Evolutionary conservation across 345 rosid genomes (phyloP), one percentile per base, ranked within the genome.

Genomic region (Eucalyptus regnans): DNA sequence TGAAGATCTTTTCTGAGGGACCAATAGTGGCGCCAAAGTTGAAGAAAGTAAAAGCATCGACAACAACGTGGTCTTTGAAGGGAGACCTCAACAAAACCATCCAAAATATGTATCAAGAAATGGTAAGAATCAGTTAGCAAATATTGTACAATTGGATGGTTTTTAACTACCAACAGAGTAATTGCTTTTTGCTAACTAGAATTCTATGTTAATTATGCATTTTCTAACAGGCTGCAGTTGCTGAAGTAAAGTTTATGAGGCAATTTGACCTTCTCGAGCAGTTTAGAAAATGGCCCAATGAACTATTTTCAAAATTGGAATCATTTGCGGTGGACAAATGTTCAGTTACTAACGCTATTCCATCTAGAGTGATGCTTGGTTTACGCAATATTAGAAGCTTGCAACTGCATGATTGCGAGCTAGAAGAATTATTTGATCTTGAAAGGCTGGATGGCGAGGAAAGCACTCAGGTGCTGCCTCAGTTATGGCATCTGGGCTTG

Each of bases 401-500:
- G 64, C 64, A 58, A 25, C n/a, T 5, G 12, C 7, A 3, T 13
- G 29, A 58, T 58, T 23, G 29, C 3, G 13, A 58, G n/a, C 25
- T 3, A 5, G 64, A 58, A 58, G 64, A 58, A 58, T 23, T 58
- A 10, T 25, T 58, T 6, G n/a, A 58, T 58, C n/a, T 23, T 5
- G 3, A 58, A 25, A 14, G n/a, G 64, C n/a, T 23, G 5, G 64
- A 58, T 14, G 0, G 3, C 10, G 6, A 9, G n/a, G 13, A 58
- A 58, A 58, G 29, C n/a, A 58, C 29, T 58, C n/a, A 6, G 13
- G n/a, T 23, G n/a, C 29, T 58, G 12, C 64, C 64, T 58, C 27
- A 1, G 0, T 22, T 54, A 54, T 2, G 1, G 25, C 2, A 8
- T 20, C 22, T 54, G 60, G 4, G 8, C 9, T 54, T 54, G 27